Base-by-base conservation (phyloP, 371 early-diverging fungal species). In the Funneliformis caledonium region DNA sequence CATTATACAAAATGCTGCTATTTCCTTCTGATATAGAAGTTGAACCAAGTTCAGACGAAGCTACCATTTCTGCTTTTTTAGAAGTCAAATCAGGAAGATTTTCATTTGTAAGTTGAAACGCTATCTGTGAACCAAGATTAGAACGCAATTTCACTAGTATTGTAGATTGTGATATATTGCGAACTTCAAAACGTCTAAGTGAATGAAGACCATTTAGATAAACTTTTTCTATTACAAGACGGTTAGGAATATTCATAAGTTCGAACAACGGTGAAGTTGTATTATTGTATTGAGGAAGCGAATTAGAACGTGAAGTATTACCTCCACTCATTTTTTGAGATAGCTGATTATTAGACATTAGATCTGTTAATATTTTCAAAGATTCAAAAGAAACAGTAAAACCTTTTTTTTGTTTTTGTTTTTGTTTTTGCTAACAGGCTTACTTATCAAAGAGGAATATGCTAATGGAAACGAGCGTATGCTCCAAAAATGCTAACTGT, bases 31-130 rank as follows among this genome's bases (percentile, higher is more conserved):
- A 47, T 19, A 9, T 31, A 31, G 61, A 33, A 61, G 37, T 61
- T 19, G 47, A 60, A 19, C 48, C 16, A 22, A 31, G 16, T 31
- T 62, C 42, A 59, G 37, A 56, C 22, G 75, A 33, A 56, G 56
- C 19, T 42, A n/a, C 4, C 16, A 47, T 42, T 31, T 72, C 50
- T 33, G 37, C 26, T 33, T 65, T 65, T 22, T 73, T 19, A 47
- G 45, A 52, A 42, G 65, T 42, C 4, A 80, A 61, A 10, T 74
- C 78, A 22, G 78, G 76, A 82, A 95, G 84, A 85, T 97, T 97
- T 83, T 97, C 97, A 85, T 97, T 97, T 22, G 90, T 86, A 19
- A 95, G 88, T 83, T 97, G 97, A 85, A 96, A 97, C 12, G 94
- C 93, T 64, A 97, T 90, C 84, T 97, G 96, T 22, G 87, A 84